Evolutionary conservation across 2,329 filamentous ascomycete species (phyloP).

Genomic region (Trichothecium roseum): DNA sequence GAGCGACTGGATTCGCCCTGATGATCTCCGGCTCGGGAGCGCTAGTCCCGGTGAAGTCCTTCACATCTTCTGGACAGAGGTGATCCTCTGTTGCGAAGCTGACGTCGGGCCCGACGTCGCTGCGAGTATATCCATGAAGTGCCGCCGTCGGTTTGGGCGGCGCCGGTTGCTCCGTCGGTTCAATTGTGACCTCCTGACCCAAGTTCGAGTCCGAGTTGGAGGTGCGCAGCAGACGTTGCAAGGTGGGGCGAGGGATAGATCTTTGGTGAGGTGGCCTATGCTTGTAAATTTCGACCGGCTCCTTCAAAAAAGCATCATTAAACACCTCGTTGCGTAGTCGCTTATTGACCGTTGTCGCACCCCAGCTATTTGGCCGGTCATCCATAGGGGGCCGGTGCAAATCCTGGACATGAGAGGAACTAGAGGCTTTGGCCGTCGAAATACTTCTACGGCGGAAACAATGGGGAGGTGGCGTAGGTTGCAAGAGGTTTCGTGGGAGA

Average conservation of each 20-base stretch:
- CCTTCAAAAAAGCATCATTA: constrained; percentile 80
- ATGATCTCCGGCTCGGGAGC: constrained; percentile 52
- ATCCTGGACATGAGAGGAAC: constrained; percentile 3
- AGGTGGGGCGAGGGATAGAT: constrained; percentile 44
- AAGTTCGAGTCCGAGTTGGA: constrained; percentile 34
- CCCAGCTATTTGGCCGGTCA: constrained; percentile 62
- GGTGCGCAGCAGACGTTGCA: constrained; percentile 33
- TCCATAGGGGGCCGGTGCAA: constrained; percentile 31
- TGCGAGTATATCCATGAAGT: constrained; percentile 16
- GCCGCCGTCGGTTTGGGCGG: constrained; percentile 2
- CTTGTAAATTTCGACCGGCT: constrained; percentile 70
- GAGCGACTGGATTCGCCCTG: constrained; percentile 25
- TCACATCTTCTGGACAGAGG: constrained; percentile 30
- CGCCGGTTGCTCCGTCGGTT: constrained; percentile 6
- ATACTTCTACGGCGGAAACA: constrained; percentile 21
- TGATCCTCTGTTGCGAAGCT: constrained; percentile 12
- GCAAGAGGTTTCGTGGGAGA: constrained; percentile 73
- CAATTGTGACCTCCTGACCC: constrained; percentile 2
- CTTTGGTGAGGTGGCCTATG: constrained; percentile 63
- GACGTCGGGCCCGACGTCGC: constrained; percentile 19
- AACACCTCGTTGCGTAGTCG: constrained; percentile 83
- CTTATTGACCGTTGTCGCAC: constrained; percentile 84
- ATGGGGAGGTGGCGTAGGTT: constrained; percentile 36
- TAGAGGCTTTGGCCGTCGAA: constrained; percentile 16
- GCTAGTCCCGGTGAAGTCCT: constrained; percentile 53